Evolutionary conservation across 2,329 filamentous ascomycete genomes (phyloP).

Genomic region (Diaporthe sp.): DNA sequence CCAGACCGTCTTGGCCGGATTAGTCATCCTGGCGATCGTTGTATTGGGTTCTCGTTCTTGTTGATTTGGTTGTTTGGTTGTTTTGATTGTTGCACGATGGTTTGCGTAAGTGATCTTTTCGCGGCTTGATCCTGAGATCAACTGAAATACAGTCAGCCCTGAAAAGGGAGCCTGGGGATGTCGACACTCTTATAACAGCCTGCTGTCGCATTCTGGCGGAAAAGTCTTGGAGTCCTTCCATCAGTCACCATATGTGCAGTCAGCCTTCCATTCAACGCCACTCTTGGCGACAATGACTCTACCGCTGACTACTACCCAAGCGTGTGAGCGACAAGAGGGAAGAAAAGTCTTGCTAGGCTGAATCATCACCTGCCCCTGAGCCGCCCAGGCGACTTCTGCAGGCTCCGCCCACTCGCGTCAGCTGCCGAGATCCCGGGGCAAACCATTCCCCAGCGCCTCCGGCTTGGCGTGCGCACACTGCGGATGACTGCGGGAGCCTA

Average conservation of each 20-base stretch:
- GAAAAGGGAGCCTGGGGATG: background rate
- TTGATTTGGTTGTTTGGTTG: background rate
- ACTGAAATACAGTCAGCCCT: background rate
- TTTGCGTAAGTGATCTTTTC: background rate
- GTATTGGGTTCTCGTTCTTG: background rate
- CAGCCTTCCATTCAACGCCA: conserved; percentile 18
- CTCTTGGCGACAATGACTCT: conserved; percentile 31
- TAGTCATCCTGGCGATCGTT: conserved; percentile 26
- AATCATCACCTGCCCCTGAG: background rate
- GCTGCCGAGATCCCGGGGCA: conserved; percentile 26
- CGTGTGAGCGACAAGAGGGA: background rate
- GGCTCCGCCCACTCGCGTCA: conserved; percentile 28
- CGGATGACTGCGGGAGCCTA: background rate
- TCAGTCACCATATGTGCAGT: background rate
- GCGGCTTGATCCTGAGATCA: background rate
- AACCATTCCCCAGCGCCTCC: conserved; percentile 5
- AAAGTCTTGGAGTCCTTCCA: background rate
- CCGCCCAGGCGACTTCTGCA: conserved; percentile 20
- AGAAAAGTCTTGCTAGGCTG: conserved; percentile 21
- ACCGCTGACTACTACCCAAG: background rate
- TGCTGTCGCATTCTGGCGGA: background rate
- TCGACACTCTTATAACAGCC: background rate
- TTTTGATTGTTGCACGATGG: background rate
- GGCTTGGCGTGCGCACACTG: conserved; percentile 28
- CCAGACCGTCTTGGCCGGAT: conserved; percentile 43